These are phyloP conservation scores for Botrytis cinerea DNA, from an alignment of 2,329 filamentous ascomycete species.

Conservation along the genomic window DNA sequence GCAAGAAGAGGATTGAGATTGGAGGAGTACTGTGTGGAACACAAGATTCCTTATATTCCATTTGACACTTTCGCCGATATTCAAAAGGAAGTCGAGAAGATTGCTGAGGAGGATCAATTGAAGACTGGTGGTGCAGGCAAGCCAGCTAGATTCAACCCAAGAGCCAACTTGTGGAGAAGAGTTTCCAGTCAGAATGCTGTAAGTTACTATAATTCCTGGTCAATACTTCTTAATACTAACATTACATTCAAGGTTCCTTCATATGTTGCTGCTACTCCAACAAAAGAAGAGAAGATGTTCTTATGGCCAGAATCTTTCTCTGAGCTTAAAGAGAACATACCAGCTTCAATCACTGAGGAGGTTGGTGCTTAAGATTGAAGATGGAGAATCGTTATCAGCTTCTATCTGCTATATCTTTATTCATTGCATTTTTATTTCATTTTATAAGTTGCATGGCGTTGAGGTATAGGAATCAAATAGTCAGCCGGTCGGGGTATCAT, in stretches of 20 bases:
- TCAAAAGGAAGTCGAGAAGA: constrained; percentile 58
- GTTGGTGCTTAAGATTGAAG: not conserved
- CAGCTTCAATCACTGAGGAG: not conserved
- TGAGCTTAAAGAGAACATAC: constrained; percentile 34
- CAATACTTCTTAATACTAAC: constrained; percentile 12
- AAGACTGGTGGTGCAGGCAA: constrained; percentile 61
- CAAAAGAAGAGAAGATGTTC: constrained; percentile 61
- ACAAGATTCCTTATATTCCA: constrained; percentile 59
- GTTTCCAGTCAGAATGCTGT: constrained; percentile 58
- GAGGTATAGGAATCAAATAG: constrained; percentile 2
- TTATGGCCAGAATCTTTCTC: constrained; percentile 62
- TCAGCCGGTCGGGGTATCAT: not conserved
- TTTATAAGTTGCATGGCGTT: constrained; percentile 9
- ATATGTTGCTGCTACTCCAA: constrained; percentile 53
- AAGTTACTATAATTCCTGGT: constrained; percentile 21
- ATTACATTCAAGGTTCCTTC: constrained; percentile 44
- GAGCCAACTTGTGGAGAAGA: constrained; percentile 68
- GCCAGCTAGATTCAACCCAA: constrained; percentile 64
- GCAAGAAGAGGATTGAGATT: constrained; percentile 64
- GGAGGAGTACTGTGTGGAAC: constrained; percentile 66
- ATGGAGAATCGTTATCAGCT: not conserved
- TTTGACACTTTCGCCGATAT: constrained; percentile 70
- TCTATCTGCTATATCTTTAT: not conserved
- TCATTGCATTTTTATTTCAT: not conserved
- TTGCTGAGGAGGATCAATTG: constrained; percentile 60